Base-by-base conservation (phyloP, 73 alveolate genomes). In the Symbiodinium pilosum region DNA sequence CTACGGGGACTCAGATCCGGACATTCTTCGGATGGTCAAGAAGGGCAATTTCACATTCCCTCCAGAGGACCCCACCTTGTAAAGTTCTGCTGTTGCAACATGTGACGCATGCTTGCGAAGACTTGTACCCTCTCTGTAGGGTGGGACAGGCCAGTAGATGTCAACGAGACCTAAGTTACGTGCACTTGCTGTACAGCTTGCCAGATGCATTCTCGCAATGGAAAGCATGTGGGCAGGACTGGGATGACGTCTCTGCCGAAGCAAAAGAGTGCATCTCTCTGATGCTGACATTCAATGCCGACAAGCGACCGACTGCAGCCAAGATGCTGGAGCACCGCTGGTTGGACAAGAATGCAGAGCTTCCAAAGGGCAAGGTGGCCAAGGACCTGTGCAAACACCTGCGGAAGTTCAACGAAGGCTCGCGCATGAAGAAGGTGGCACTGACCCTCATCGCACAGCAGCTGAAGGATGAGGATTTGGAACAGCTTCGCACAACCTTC, bases 341-440 rank as follows among this genome's bases (percentile, higher is more conserved):
- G 97, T 88, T 91, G n/a, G 95, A 88, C 95, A 88, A 88, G 95
- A 88, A 88, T 16, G 95, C 95, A 1, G 41, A 88, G 95, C 68
- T 83, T 40, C 95, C 95, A 34, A 88, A 88, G 71, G 95, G 95
- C 69, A 88, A 88, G 77, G 86, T 83, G 43, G 86, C 95, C 20
- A 88, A 88, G 39, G 95, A 88, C 73, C 39, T 88, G 95, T 88
- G 95, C 95, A 88, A 41, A 44, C 71, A 88, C 95, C 69, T 88
- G 43, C 51, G 77, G 88, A 40, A 32, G 81, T 91, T 91, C 88
- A 68, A 91, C 38, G 88, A 71, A 41, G 88, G 88, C 54, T 91
- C 97, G 52, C 97, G 97, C 88, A 91, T 91, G 97, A 91, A 91
- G 97, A 88, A 88, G 95, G 97, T 91, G 81, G 97, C 97, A n/a